phyloP scores from a whole-genome alignment of 345 rosid genomes.

The Brassica incana region DNA sequence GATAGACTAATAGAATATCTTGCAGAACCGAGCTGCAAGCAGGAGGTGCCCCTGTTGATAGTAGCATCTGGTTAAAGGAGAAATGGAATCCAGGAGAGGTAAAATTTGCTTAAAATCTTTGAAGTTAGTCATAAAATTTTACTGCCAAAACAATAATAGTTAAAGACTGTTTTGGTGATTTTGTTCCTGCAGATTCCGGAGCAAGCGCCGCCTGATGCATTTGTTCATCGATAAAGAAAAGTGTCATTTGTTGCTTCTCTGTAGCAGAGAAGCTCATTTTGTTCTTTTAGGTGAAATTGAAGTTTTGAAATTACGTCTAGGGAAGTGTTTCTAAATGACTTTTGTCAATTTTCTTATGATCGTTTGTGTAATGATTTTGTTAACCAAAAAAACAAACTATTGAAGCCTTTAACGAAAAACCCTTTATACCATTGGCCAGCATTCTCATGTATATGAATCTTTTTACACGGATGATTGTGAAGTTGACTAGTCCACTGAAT shows the following conservation, averaged over 20 bases:
- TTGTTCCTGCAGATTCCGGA: slow-evolving; percentile 37
- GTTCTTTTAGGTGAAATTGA: neutral
- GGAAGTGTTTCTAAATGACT: neutral
- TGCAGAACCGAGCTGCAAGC: slow-evolving; percentile 48
- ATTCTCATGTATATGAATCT: no score
- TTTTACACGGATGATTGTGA: no score
- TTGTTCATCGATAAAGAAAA: slow-evolving; percentile 9
- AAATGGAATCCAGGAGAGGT: slow-evolving; percentile 91
- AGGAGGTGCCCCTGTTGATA: slow-evolving; percentile 47
- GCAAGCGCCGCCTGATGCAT: slow-evolving; percentile 37
- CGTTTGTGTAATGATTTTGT: neutral
- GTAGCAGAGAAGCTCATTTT: neutral
- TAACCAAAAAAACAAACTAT: neutral
- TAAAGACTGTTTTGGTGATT: neutral
- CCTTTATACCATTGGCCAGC: no score
- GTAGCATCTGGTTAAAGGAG: slow-evolving; percentile 70
- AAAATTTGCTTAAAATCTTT: slow-evolving; percentile 5
- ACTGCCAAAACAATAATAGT: neutral
- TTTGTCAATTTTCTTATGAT: neutral
- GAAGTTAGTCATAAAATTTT: neutral
- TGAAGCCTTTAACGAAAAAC: neutral
- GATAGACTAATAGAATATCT: neutral
- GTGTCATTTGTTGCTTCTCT: neutral
- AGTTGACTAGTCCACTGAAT: no score
- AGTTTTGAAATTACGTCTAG: slow-evolving; percentile 22